Conservation (phyloP, 495 filamentous ascomycete genomes). For the Neurospora sp. region DNA sequence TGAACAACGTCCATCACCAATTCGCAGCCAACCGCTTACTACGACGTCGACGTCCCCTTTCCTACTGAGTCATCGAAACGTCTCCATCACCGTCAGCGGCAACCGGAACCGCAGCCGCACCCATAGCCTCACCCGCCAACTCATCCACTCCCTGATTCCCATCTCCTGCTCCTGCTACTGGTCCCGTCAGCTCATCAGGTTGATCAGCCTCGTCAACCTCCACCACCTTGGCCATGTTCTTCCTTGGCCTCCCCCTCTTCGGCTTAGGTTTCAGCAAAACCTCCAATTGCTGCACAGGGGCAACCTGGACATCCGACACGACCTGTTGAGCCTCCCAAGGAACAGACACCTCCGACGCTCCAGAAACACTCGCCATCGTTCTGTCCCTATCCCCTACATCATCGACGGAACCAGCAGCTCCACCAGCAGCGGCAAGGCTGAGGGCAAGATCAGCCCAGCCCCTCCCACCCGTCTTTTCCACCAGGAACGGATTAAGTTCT, state of each 20-base stretch:
- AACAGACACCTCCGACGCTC: not conserved
- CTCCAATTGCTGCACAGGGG: not conserved
- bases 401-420: no score
- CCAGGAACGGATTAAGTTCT: conserved; percentile 48
- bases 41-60: not conserved
- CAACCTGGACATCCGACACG: not conserved
- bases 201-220: not conserved
- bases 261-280: not conserved
- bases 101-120: not conserved
- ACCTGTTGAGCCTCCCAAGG: not conserved
- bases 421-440: no score
- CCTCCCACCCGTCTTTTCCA: conserved; percentile 56
- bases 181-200: not conserved
- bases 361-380: not conserved
- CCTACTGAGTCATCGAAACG: not conserved
- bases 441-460: conserved; percentile 43
- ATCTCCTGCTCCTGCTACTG: not conserved
- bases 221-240: not conserved
- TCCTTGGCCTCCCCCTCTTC: not conserved
- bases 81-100: not conserved
- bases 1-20: not conserved
- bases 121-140: not conserved
- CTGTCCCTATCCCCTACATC: no score
- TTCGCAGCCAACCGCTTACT: not conserved
- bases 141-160: not conserved